phyloP scores from a whole-genome alignment of 2,329 filamentous ascomycete genomes.

The Davidsoniella eucalypti region DNA sequence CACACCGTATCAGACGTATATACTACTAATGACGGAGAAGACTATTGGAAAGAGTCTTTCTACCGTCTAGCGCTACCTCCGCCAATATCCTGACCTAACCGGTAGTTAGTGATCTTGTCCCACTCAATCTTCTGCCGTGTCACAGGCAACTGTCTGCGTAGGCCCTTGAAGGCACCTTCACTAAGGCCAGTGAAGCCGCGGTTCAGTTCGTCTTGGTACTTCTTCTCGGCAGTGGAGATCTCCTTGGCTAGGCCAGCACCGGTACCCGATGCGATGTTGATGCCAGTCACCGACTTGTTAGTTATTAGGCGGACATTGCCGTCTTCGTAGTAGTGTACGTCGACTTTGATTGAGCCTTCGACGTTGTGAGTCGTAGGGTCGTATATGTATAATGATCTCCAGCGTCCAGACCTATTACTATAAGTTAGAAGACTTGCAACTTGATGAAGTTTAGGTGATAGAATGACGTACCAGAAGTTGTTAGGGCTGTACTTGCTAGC shows the following conservation, averaged over 20 bases:
- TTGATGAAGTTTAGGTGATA: not conserved
- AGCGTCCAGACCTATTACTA: conserved; percentile 68
- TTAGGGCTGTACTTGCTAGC: conserved; percentile 95
- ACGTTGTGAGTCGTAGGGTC: conserved; percentile 51
- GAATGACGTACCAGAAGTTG: conserved; percentile 66
- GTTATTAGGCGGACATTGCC: conserved; percentile 90
- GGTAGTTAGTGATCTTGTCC: conserved; percentile 93
- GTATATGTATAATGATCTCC: conserved; percentile 77
- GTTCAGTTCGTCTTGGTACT: conserved; percentile 94
- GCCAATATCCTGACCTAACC: conserved; percentile 65
- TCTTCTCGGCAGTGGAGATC: conserved; percentile 67
- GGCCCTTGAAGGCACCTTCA: conserved; percentile 86
- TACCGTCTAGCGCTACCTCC: conserved; percentile 43
- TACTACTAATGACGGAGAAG: not conserved
- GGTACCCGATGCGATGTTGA: conserved; percentile 42
- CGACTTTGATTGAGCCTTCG: conserved; percentile 71
- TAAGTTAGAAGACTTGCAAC: not conserved
- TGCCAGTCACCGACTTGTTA: conserved; percentile 52
- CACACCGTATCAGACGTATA: not conserved
- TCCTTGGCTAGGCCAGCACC: conserved; percentile 58
- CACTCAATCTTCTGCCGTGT: conserved; percentile 98
- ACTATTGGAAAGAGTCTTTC: not conserved
- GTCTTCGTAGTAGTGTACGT: conserved; percentile 99
- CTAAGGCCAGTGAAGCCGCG: conserved; percentile 73
- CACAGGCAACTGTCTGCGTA: conserved; percentile 84